Evolutionary conservation across 2,329 filamentous ascomycete species (phyloP).

Genomic region (Colletotrichum acutatum): DNA sequence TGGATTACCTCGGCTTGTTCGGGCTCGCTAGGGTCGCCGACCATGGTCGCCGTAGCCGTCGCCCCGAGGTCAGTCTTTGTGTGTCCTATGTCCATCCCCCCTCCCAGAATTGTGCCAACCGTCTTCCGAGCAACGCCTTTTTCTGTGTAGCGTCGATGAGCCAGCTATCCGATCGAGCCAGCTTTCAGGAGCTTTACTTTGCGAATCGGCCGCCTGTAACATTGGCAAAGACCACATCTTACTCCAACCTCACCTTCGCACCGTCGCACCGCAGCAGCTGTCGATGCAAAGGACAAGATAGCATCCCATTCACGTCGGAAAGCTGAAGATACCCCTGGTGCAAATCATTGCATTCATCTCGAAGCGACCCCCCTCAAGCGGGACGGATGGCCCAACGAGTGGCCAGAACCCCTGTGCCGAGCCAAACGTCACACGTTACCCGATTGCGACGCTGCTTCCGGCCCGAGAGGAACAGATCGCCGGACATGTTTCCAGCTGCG

Average conservation of each 20-base stretch:
- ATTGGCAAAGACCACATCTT: background rate
- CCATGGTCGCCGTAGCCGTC: background rate
- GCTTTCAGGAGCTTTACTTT: background rate
- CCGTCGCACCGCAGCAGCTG: background rate
- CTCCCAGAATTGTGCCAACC: background rate
- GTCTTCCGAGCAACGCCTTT: background rate
- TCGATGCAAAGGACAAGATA: background rate
- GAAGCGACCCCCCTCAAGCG: conserved; percentile 9
- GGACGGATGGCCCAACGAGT: background rate
- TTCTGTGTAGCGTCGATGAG: conserved; percentile 1
- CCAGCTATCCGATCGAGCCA: background rate
- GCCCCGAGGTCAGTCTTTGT: conserved; percentile 13
- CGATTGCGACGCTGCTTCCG: background rate
- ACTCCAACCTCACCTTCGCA: background rate
- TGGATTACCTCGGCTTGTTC: background rate
- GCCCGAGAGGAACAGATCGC: background rate
- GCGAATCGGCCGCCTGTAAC: background rate
- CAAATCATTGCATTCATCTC: conserved; percentile 19
- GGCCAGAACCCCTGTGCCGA: conserved; percentile 5
- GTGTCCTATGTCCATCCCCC: background rate
- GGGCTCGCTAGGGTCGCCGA: background rate
- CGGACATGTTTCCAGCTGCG: background rate
- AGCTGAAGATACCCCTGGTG: conserved; percentile 4
- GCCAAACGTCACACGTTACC: background rate
- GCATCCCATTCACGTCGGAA: background rate